Evolutionary conservation across 129 eudicot species (phyloP).

Genomic region (Saposhnikovia divaricata): DNA sequence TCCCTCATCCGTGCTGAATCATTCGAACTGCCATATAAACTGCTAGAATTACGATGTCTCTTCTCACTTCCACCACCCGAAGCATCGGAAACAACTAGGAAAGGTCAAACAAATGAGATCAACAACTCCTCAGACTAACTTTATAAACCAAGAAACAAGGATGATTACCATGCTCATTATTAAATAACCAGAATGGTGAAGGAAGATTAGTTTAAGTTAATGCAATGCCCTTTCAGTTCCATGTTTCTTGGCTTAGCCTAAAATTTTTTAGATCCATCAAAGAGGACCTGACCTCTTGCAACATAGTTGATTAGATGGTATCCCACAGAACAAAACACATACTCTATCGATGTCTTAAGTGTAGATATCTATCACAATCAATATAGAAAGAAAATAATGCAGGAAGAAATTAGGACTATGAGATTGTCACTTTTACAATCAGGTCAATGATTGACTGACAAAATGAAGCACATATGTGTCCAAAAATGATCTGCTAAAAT

Average conservation of each 20-base stretch:
- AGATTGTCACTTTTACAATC: not conserved
- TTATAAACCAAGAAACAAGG: not conserved
- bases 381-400: not conserved
- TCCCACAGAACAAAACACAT: not conserved
- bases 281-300: not conserved
- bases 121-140: not conserved
- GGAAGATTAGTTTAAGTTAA: not conserved
- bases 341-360: not conserved
- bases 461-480: slow-evolving; percentile 17
- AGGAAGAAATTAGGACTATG: not conserved
- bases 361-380: not conserved
- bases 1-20: slow-evolving; percentile 41
- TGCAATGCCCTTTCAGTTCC: not conserved
- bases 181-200: not conserved
- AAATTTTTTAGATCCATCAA: not conserved
- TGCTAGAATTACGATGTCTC: slow-evolving; percentile 26
- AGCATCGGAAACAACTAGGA: slow-evolving; percentile 40
- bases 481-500: not conserved
- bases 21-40: slow-evolving; percentile 40
- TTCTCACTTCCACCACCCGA: slow-evolving; percentile 36
- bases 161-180: not conserved
- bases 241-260: not conserved
- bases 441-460: slow-evolving; percentile 13
- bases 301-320: not conserved
- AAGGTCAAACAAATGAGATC: slow-evolving; percentile 7